Conservation (phyloP, 2,329 filamentous ascomycete genomes). For the Trichocomaceae sp. region DNA sequence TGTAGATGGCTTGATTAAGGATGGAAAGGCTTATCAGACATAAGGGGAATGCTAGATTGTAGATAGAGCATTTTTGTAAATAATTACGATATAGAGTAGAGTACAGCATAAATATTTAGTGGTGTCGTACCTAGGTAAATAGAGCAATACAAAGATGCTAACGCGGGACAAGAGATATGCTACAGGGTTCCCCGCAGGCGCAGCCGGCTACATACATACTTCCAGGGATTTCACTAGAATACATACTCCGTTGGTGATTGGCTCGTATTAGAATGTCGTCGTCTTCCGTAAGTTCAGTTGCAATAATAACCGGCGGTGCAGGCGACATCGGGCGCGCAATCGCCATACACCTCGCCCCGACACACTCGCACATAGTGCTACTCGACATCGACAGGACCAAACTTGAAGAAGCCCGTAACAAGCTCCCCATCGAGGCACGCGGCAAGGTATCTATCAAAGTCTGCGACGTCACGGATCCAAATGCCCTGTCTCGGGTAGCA, state of each 20-base stretch:
- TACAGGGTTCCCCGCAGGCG: too few relatives aligned
- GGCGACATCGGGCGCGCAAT: conserved; percentile 25
- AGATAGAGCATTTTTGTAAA: not conserved
- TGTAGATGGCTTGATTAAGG: conserved; percentile 9
- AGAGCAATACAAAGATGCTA: too few relatives aligned
- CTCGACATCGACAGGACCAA: conserved; percentile 19
- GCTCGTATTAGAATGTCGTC: not conserved
- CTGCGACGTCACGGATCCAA: conserved; percentile 22
- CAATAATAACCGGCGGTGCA: conserved; percentile 23
- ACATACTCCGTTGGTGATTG: too few relatives aligned
- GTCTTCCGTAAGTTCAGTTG: conserved; percentile 14
- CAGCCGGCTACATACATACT: too few relatives aligned
- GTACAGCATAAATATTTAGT: not conserved
- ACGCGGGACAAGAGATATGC: too few relatives aligned
- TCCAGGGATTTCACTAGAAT: too few relatives aligned
- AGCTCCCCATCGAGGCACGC: conserved; percentile 14
- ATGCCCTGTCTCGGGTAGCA: conserved; percentile 14
- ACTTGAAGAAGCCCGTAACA: conserved; percentile 12
- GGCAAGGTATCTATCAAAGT: conserved; percentile 12
- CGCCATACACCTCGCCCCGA: conserved; percentile 18
- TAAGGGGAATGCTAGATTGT: not conserved
- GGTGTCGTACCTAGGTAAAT: too few relatives aligned
- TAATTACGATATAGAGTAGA: not conserved
- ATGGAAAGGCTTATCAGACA: not conserved
- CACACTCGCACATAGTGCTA: conserved; percentile 19